A percentile compares a stretch with the other conserved stretches of the same genome.
Evolutionary conservation across 2,329 filamentous ascomycete genomes (phyloP).

Genomic region (Coleophoma crateriformis): DNA sequence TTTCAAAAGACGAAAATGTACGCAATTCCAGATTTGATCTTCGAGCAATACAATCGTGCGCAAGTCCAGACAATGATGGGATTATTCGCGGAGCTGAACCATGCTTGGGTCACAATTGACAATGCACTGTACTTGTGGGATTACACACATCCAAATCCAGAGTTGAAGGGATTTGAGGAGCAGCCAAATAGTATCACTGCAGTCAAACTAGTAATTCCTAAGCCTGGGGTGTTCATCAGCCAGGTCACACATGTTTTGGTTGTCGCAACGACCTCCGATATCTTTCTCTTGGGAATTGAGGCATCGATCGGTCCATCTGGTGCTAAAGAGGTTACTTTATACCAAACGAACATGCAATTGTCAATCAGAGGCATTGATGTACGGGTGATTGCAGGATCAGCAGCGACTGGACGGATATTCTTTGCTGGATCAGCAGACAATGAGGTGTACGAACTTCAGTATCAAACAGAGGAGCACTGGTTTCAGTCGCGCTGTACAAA

Average conservation of each 20-base stretch:
- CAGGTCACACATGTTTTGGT: slow-evolving; percentile 85
- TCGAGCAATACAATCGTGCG: slow-evolving; percentile 85
- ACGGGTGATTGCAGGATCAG: slow-evolving; percentile 71
- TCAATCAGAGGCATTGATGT: slow-evolving; percentile 73
- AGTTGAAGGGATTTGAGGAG: slow-evolving; percentile 88
- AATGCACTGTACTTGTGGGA: slow-evolving; percentile 97
- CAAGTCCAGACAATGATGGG: slow-evolving; percentile 92
- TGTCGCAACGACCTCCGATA: slow-evolving; percentile 78
- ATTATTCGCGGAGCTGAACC: slow-evolving; percentile 87
- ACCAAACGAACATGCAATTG: slow-evolving; percentile 82
- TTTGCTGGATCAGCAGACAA: slow-evolving; percentile 77
- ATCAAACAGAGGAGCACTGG: slow-evolving; percentile 97
- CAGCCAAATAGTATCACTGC: slow-evolving; percentile 82
- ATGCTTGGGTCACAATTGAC: slow-evolving; percentile 94
- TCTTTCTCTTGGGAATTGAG: slow-evolving; percentile 81
- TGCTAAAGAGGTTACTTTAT: slow-evolving; percentile 69
- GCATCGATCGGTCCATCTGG: slow-evolving; percentile 63
- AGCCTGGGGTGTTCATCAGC: slow-evolving; percentile 79
- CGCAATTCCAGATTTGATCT: slow-evolving; percentile 84
- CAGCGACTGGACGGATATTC: slow-evolving; percentile 82
- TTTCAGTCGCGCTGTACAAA: slow-evolving; percentile 85
- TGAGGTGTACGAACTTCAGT: slow-evolving; percentile 89
- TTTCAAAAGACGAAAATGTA: slow-evolving; percentile 86
- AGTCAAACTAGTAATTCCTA: slow-evolving; percentile 82
- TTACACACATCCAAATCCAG: slow-evolving; percentile 87